Base-by-base conservation (phyloP, 495 filamentous ascomycete genomes). In the Astrothelium macrocarpum region DNA sequence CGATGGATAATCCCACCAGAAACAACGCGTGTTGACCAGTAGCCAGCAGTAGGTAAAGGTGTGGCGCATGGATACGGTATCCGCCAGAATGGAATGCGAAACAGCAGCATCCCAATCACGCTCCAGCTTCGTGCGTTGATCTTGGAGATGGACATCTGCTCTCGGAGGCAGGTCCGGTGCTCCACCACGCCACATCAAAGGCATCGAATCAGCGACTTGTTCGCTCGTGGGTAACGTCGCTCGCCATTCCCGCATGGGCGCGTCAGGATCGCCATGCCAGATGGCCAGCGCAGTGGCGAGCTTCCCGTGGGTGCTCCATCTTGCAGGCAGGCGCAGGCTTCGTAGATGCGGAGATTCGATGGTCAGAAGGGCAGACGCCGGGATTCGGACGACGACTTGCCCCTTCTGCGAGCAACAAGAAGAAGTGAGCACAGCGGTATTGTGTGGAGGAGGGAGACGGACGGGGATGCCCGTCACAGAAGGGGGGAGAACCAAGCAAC, bases 11-110 rank as follows among this genome's bases (percentile, higher is more conserved):
- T 70, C 62, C 72, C 71, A 74, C 59, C 86, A 92, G 69, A 95
- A 90, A 32, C 85, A 87, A 59, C 91, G 81, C 1, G 91, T 91
- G 68, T 93, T 95, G 53, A 91, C 84, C 60, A 90, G 80, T 14
- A 89, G 78, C 90, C 90, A 95, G 64, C 84, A 75, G 72, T 91
- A 87, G 1, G 79, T 77, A 72, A 84, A 84, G 0, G 81, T 78
- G n/a, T 73, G 63, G 53, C 62, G 61, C 20, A 29, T 4, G 25
- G 5, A 11, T n/a, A 11, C 11, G 16, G 49, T 56, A 1, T 56
- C 49, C 63, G 25, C 64, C 59, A 39, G 23, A 61, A 62, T 10
- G 60, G 64, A 14, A 64, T 60, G 25, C 42, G 49, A 36, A 60
- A 14, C 26, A 31, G 49, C 2, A 67, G 42, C 14, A 23, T 74